These are phyloP conservation scores for Microcyclospora tardicrescens DNA, from an alignment of 2,329 filamentous ascomycete genomes.

Conservation along the genomic window DNA sequence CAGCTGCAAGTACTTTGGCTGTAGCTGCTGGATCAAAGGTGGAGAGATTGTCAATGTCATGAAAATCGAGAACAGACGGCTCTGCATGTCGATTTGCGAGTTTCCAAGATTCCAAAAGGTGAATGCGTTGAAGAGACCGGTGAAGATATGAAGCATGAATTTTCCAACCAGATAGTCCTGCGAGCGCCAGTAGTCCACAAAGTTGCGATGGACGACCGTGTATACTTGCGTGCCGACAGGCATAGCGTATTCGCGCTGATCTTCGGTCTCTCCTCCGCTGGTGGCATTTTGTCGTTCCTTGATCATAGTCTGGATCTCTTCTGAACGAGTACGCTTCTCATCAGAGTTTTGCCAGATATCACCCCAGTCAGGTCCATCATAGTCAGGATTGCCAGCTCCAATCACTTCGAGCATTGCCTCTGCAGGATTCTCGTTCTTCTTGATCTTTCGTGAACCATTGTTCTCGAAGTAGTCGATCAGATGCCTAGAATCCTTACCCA, in stretches of 20 bases:
- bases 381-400: constrained; percentile 31
- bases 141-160: constrained; percentile 69
- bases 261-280: constrained; percentile 28
- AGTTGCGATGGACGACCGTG: constrained; percentile 58
- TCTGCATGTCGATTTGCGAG: constrained; percentile 64
- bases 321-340: constrained; percentile 54
- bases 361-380: constrained; percentile 33
- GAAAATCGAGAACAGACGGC: constrained; percentile 82
- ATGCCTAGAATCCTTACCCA: constrained; percentile 58
- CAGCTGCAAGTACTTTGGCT: constrained; percentile 56
- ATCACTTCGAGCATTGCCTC: constrained; percentile 54
- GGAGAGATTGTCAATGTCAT: constrained; percentile 65
- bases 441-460: constrained; percentile 46
- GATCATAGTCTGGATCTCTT: constrained; percentile 55
- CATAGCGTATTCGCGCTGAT: constrained; percentile 69
- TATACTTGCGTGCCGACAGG: constrained; percentile 67
- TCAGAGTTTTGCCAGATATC: constrained; percentile 54
- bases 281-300: constrained; percentile 41
- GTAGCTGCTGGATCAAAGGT: constrained; percentile 63
- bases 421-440: constrained; percentile 57
- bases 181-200: constrained; percentile 70
- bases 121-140: constrained; percentile 66
- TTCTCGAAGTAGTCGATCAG: constrained; percentile 45
- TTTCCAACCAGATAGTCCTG: constrained; percentile 50
- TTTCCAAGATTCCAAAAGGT: constrained; percentile 67